Conservation (phyloP, 2,329 filamentous ascomycete genomes). For the Penicillium sp. region DNA sequence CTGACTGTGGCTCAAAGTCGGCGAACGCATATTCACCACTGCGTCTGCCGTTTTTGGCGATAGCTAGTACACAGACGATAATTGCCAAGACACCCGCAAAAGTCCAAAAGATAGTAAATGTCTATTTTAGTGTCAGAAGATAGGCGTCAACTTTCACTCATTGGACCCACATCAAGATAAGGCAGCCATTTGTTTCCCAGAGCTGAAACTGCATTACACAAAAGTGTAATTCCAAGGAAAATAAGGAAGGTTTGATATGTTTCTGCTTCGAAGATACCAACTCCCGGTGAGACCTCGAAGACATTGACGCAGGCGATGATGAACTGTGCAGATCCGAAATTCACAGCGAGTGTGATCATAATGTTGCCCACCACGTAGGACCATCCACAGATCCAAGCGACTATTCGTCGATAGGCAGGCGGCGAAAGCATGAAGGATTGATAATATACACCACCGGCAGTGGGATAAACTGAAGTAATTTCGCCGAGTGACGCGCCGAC, state of each 20-base stretch:
- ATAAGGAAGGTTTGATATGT: slow-evolving; percentile 64
- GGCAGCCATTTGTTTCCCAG: slow-evolving; percentile 53
- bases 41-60: slow-evolving; percentile 66
- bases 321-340: slow-evolving; percentile 62
- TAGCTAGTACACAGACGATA: slow-evolving; percentile 63
- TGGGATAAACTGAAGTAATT: slow-evolving; percentile 64
- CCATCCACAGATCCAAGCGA: slow-evolving; percentile 66
- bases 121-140: slow-evolving; percentile 42
- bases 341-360: slow-evolving; percentile 69
- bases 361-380: slow-evolving; percentile 73
- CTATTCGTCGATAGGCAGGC: slow-evolving; percentile 58
- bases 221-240: slow-evolving; percentile 65
- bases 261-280: slow-evolving; percentile 49
- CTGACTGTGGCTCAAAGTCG: slow-evolving; percentile 58
- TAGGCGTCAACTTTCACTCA: background rate
- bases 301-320: slow-evolving; percentile 54
- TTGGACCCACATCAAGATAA: slow-evolving; percentile 59
- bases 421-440: slow-evolving; percentile 63
- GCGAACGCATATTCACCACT: slow-evolving; percentile 53
- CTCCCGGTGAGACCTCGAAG: slow-evolving; percentile 47
- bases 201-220: slow-evolving; percentile 51
- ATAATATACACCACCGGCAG: slow-evolving; percentile 65
- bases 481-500: slow-evolving; percentile 64
- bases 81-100: slow-evolving; percentile 56
- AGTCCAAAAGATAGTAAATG: slow-evolving; percentile 70